Conservation (phyloP, 108 stramenopile species). For the Aurantiochytrium sp. region DNA sequence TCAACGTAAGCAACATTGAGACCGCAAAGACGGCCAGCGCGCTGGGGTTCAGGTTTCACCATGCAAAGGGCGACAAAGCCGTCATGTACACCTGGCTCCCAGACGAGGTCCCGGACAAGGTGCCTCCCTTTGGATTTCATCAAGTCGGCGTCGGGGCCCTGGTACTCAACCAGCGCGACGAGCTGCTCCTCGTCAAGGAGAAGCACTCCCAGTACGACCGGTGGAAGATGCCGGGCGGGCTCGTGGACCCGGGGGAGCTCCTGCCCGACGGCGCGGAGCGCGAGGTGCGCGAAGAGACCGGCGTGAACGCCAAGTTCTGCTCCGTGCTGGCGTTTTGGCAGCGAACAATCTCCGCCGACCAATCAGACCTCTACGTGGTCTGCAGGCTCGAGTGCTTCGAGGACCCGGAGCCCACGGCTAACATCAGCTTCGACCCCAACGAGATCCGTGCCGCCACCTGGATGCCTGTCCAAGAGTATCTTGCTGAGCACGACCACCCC, state of each 20-base stretch:
- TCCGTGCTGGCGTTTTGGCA: slow-evolving; percentile 74
- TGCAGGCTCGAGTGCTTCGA: slow-evolving; percentile 2
- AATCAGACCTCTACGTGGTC: background rate
- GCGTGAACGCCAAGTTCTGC: slow-evolving; percentile 60
- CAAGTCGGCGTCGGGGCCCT: slow-evolving; percentile 30
- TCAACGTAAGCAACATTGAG: background rate
- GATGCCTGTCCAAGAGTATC: background rate
- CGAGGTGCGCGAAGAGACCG: slow-evolving; percentile 84
- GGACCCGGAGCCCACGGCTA: background rate
- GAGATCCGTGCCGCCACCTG: background rate
- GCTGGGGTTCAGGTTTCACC: slow-evolving; percentile 42
- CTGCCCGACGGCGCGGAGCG: slow-evolving; percentile 67
- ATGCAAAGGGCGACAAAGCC: slow-evolving; percentile 21
- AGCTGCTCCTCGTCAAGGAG: slow-evolving; percentile 33
- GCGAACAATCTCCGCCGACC: background rate
- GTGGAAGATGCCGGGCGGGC: slow-evolving; percentile 81
- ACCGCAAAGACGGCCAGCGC: background rate
- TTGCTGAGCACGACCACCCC: background rate
- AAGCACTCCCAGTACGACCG: background rate
- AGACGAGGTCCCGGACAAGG: background rate
- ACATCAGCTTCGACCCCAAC: background rate
- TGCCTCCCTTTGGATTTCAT: background rate
- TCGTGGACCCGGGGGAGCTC: slow-evolving; percentile 72
- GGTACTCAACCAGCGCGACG: slow-evolving; percentile 12
- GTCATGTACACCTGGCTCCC: slow-evolving; percentile 25